Evolutionary conservation across 2,329 filamentous ascomycete genomes (phyloP), one percentile per base, ranked within the genome.

Genomic region (Penicillium italicum): DNA sequence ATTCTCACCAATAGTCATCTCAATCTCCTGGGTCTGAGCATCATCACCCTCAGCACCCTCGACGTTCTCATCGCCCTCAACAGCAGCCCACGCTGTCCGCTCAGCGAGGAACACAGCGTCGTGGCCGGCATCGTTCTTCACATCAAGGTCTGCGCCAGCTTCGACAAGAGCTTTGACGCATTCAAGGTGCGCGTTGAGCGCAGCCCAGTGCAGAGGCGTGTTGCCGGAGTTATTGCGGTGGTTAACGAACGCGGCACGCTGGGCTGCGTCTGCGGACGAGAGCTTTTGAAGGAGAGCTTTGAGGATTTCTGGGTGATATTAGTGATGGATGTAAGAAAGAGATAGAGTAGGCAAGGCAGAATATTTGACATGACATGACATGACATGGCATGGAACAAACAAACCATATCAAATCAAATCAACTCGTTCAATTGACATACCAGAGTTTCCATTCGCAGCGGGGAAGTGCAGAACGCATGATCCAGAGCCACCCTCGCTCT

Each of bases 121-220:
- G 66, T 96, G 90, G 28, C 95, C 91, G 45, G 89, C 89, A 69
- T 87, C 84, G 70, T 97, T 97, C 68, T 86, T 86, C 31, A 91
- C 77, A 11, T 85, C 85, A 5, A 91, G 86, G 56, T 91, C 87
- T 1, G 91, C 91, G 2, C 91, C 91, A 3, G 85, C 79, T 42
- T 86, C 85, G 2, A 96, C 80, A 12, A 99, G 81, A 0, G 85
- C 76, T 77, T 92, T 89, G 7, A 96, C 90, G 4, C 86, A 84
- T 6, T 87, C 83, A 3, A 97, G 77, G 67, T 97, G 92, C 1
- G 92, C 92, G 52, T 95, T 94, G 53, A 97, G 78, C 0, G 91
- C 89, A 0, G 93, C 93, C 92, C 92, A 97, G 76, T 99, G 94
- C 55, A 99, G 79, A 0, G 91, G 84, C 0, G 93, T 97, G 77